A percentile compares a stretch with the other conserved stretches of the same genome.
Evolutionary conservation across 1,284 basidiomycete genomes (phyloP).

Genomic region (Cronartium quercuum): DNA sequence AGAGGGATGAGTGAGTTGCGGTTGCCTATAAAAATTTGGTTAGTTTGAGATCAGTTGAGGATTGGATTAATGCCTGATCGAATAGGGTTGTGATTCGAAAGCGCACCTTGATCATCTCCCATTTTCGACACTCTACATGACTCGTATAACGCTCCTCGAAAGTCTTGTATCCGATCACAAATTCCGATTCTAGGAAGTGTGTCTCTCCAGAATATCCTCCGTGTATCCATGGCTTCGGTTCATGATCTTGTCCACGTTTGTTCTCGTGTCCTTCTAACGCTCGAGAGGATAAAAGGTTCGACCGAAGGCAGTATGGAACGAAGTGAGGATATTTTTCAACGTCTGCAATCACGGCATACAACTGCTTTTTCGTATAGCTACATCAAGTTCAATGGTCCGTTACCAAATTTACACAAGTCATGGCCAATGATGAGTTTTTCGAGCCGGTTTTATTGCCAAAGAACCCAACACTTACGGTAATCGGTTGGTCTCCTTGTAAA

Average conservation of each 20-base stretch:
- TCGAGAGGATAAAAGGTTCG: conserved; percentile 6
- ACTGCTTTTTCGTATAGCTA: conserved; percentile 32
- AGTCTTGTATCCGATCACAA: conserved; percentile 22
- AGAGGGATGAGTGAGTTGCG: conserved; percentile 18
- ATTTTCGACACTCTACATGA: conserved; percentile 31
- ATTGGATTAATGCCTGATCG: too few relatives aligned
- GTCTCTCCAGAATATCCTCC: conserved; percentile 26
- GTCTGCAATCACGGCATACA: conserved; percentile 31
- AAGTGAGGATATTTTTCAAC: conserved; percentile 34
- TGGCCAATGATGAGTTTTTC: too few relatives aligned
- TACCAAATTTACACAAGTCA: too few relatives aligned
- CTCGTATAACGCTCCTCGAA: conserved; percentile 28
- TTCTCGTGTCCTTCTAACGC: neutral
- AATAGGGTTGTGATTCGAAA: neutral
- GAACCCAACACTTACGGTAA: conserved; percentile 4
- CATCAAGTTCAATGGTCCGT: too few relatives aligned
- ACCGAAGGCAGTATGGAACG: conserved; percentile 30
- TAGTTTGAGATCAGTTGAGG: too few relatives aligned
- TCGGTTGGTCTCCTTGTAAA: conserved; percentile 33
- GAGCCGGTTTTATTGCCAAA: neutral
- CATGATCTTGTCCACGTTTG: neutral
- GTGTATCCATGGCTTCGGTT: conserved; percentile 14
- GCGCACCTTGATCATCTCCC: conserved; percentile 28
- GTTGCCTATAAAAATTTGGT: conserved; percentile 30
- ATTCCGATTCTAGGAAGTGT: conserved; percentile 18